These are phyloP conservation scores for Gossypium mustelinum DNA, from an alignment of 345 rosid genomes.

Conservation along the genomic window DNA sequence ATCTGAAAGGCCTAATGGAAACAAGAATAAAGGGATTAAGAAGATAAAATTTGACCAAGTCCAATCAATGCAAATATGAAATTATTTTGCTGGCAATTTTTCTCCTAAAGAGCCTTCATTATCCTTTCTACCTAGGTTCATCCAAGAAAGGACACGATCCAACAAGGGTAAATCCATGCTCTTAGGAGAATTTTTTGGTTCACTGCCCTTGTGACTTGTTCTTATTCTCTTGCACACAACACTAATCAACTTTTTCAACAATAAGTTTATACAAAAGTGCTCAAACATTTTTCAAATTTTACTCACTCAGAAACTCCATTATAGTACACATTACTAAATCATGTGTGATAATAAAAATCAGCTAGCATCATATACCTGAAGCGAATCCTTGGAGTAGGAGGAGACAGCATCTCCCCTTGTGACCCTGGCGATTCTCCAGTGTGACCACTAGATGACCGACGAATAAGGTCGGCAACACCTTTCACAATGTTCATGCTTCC, in stretches of 20 bases:
- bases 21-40: no score
- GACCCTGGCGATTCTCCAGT: slow-evolving; percentile 42
- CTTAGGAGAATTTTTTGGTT: no score
- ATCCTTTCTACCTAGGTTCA: no score
- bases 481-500: slow-evolving; percentile 65
- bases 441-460: slow-evolving; percentile 49
- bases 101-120: no score
- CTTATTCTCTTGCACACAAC: no score
- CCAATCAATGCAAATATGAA: no score
- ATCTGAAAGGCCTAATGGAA: no score
- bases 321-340: neutral
- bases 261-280: neutral
- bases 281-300: neutral
- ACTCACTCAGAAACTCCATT: neutral
- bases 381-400: slow-evolving; percentile 45
- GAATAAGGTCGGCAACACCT: slow-evolving; percentile 76
- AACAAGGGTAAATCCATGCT: no score
- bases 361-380: slow-evolving; percentile 40
- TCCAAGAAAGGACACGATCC: no score
- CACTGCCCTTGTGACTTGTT: no score
- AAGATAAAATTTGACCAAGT: no score
- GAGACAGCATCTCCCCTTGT: slow-evolving; percentile 39
- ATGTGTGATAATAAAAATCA: neutral
- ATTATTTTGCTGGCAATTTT: no score
- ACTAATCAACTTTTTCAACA: neutral